phyloP scores from a whole-genome alignment of 192 early-diverging fungal species.

The Coemansia asiatica region DNA sequence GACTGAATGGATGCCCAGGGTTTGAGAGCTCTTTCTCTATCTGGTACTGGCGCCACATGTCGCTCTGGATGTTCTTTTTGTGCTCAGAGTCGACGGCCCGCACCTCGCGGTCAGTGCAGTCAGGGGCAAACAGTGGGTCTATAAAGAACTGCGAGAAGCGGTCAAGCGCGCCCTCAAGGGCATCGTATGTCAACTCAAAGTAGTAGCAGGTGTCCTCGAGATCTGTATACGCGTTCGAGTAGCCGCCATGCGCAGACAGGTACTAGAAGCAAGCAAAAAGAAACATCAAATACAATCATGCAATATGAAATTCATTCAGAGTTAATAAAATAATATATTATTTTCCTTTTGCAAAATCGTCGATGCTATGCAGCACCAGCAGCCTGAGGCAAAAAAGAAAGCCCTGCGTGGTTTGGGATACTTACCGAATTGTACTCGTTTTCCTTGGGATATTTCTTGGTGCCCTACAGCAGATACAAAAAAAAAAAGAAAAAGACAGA shows the following conservation, averaged over 20 bases:
- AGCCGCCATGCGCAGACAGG: conserved; percentile 46
- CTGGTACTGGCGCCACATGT: conserved; percentile 88
- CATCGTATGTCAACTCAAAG: conserved; percentile 53
- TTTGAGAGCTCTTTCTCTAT: conserved; percentile 78
- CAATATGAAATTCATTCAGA: too few species aligned
- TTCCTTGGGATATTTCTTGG: conserved; percentile 72
- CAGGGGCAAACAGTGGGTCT: conserved; percentile 80
- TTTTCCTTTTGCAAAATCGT: too few species aligned
- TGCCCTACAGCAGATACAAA: conserved; percentile 49
- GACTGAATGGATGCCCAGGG: conserved; percentile 76
- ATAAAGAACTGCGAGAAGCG: conserved; percentile 94
- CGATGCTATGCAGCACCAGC: background rate
- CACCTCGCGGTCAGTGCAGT: conserved; percentile 91
- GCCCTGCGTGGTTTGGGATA: background rate
- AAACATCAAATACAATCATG: too few species aligned
- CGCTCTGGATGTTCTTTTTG: conserved; percentile 91
- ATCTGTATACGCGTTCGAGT: conserved; percentile 56
- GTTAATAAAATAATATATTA: too few species aligned
- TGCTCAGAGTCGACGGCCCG: conserved; percentile 95
- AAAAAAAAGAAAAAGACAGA: background rate
- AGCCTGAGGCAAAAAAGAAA: background rate
- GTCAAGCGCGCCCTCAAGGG: conserved; percentile 66
- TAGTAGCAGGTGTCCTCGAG: conserved; percentile 55
- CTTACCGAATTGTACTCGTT: conserved; percentile 66
- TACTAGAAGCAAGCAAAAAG: too few species aligned